Percentiles rank a stretch among this genome's conserved stretches.
phyloP scores from a whole-genome alignment of 2,329 filamentous ascomycete species.

The Colletotrichum gloeosporioides region DNA sequence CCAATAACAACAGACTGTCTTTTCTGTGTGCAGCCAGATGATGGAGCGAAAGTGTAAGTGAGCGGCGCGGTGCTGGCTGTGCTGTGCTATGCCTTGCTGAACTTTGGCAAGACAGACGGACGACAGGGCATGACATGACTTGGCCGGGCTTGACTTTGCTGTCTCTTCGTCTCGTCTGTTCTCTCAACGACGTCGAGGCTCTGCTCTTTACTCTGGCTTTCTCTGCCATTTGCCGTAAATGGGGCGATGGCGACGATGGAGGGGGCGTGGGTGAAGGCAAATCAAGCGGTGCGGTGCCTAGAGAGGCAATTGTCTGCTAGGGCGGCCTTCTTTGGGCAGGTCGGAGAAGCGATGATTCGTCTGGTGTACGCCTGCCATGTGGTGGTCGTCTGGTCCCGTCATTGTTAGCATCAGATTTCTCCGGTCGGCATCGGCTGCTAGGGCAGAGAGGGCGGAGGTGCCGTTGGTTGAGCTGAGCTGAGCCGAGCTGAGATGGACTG shows the following conservation, averaged over 20 bases:
- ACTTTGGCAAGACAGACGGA: neutral
- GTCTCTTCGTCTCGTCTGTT: constrained; percentile 11
- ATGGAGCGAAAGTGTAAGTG: constrained; percentile 18
- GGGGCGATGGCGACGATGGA: constrained; percentile 6
- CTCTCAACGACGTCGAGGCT: neutral
- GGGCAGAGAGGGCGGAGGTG: neutral
- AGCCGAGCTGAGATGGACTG: neutral
- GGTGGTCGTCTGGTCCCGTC: constrained; percentile 8
- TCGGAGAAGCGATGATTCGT: constrained; percentile 14
- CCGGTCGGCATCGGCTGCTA: neutral
- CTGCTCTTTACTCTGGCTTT: neutral
- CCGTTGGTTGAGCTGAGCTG: neutral
- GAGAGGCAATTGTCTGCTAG: neutral
- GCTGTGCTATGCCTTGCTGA: neutral
- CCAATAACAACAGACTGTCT: neutral
- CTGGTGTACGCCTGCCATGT: constrained; percentile 12
- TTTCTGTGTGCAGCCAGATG: neutral
- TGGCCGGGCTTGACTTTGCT: neutral
- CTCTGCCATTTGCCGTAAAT: constrained; percentile 16
- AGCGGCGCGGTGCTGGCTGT: neutral
- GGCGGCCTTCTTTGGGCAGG: neutral
- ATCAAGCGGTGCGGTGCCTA: neutral
- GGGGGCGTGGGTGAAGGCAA: constrained; percentile 6
- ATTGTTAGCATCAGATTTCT: neutral
- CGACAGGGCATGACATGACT: neutral